Conservation (phyloP, 345 rosid species). For the Melastoma malabathricum region DNA sequence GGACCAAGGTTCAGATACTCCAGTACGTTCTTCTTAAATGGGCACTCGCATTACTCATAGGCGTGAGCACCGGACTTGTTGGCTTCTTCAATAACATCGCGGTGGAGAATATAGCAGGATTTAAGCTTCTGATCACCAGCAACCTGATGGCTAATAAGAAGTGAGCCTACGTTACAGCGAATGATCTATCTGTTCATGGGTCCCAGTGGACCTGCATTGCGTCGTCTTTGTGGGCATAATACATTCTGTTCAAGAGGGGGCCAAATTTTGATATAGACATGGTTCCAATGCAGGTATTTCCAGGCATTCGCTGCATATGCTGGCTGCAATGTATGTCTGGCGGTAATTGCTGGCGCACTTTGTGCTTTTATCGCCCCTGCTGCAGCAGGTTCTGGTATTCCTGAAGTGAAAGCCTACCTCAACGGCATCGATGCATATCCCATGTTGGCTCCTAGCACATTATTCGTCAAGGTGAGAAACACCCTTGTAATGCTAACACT, state of each 20-base stretch:
- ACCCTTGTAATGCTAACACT: no score
- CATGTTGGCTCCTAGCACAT: conserved; percentile 31
- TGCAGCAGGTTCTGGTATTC: conserved; percentile 41
- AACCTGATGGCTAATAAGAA: conserved; percentile 14
- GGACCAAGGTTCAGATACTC: conserved; percentile 23
- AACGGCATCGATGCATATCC: conserved; percentile 34
- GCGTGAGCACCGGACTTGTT: conserved; percentile 20
- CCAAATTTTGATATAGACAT: conserved; percentile 4
- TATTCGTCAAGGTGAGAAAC: conserved; percentile 29
- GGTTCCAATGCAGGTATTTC: conserved; percentile 24
- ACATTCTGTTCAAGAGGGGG: neutral
- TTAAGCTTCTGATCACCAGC: conserved; percentile 22
- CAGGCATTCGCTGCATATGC: conserved; percentile 21
- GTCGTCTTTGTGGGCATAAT: neutral
- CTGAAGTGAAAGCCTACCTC: conserved; percentile 45
- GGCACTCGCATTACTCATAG: conserved; percentile 23
- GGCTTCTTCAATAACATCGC: conserved; percentile 27
- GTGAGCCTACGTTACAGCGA: conserved; percentile 13
- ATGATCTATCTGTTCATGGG: neutral
- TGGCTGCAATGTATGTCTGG: conserved; percentile 23
- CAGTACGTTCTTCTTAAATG: conserved; percentile 34
- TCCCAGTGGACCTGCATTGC: no score
- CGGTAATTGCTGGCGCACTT: conserved; percentile 22
- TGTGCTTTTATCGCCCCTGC: conserved; percentile 35
- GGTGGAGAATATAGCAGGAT: conserved; percentile 31